A percentile compares a stretch with the other conserved stretches of the same genome.
Conservation (phyloP, 108 stramenopile species). For the Cyclostephanos tholiformis region DNA sequence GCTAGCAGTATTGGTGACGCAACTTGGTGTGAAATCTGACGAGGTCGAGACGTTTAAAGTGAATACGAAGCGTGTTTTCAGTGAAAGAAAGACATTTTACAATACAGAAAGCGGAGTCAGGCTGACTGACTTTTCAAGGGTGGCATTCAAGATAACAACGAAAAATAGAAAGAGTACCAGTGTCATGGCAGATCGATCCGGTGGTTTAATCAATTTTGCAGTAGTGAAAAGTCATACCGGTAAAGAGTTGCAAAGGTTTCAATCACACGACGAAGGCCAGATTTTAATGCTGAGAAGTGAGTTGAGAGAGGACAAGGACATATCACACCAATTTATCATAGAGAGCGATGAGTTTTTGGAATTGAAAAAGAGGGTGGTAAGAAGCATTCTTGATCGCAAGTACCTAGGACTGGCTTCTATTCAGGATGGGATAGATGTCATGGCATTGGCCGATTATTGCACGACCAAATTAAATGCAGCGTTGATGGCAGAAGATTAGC, state of each 20-base stretch:
- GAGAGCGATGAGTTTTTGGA: conserved; percentile 78
- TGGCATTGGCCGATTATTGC: conserved; percentile 76
- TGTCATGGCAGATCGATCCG: conserved; percentile 85
- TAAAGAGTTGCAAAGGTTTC: conserved; percentile 57
- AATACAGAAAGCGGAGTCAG: conserved; percentile 33
- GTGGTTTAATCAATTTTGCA: conserved; percentile 72
- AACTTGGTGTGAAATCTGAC: conserved; percentile 67
- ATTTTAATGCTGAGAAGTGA: conserved; percentile 46
- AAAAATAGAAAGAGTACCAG: conserved; percentile 54
- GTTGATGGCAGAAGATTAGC: conserved; percentile 12
- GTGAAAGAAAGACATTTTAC: conserved; percentile 50
- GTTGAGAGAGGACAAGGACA: conserved; percentile 51
- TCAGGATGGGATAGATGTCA: conserved; percentile 68
- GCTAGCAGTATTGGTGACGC: conserved; percentile 72
- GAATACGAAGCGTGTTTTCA: conserved; percentile 64
- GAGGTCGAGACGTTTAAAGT: conserved; percentile 58
- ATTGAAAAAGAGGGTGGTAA: conserved; percentile 64
- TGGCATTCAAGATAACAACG: conserved; percentile 72
- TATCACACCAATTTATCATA: conserved; percentile 79
- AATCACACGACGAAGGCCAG: conserved; percentile 60
- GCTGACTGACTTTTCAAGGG: conserved; percentile 66
- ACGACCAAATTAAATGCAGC: conserved; percentile 39
- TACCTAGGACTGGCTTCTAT: conserved; percentile 63
- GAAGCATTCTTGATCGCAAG: conserved; percentile 36
- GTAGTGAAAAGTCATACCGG: conserved; percentile 67